phyloP scores from a whole-genome alignment of 2,329 filamentous ascomycete genomes.

The Colletotrichum lentis region DNA sequence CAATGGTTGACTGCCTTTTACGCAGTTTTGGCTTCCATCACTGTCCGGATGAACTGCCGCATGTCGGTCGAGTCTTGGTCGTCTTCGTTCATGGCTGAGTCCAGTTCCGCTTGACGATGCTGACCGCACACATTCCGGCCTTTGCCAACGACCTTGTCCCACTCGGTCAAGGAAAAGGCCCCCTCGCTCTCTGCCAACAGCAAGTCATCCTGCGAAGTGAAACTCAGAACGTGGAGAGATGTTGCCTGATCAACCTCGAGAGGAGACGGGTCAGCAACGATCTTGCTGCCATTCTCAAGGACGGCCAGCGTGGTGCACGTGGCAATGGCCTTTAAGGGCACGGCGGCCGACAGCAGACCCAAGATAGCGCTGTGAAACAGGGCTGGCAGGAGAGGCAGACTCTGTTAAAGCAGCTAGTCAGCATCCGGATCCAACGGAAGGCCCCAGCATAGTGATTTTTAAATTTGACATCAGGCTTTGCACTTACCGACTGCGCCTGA shows the following conservation, averaged over 20 bases:
- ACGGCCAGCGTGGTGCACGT: conserved; percentile 72
- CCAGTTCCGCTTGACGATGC: conserved; percentile 49
- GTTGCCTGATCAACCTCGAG: conserved; percentile 68
- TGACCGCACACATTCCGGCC: conserved; percentile 72
- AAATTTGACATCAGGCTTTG: background rate
- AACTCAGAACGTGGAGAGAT: conserved; percentile 85
- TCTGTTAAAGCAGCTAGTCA: conserved; percentile 58
- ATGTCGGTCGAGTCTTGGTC: conserved; percentile 58
- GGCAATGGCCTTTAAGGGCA: conserved; percentile 79
- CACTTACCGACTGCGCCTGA: conserved; percentile 67
- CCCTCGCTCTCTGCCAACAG: conserved; percentile 85
- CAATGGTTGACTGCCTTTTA: conserved; percentile 29
- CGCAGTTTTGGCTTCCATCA: conserved; percentile 64
- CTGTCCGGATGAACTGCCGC: conserved; percentile 68
- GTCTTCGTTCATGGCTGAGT: conserved; percentile 58
- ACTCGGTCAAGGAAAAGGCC: conserved; percentile 75
- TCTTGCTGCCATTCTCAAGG: conserved; percentile 49
- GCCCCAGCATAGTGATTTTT: background rate
- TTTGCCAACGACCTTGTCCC: conserved; percentile 73
- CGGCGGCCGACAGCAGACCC: conserved; percentile 80
- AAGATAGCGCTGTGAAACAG: conserved; percentile 82
- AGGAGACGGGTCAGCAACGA: conserved; percentile 69
- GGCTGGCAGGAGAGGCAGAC: conserved; percentile 80
- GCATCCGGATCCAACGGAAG: conserved; percentile 17
- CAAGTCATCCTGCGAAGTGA: conserved; percentile 76